Evolutionary conservation across 345 rosid genomes (phyloP).

Genomic region (Salix caprea): DNA sequence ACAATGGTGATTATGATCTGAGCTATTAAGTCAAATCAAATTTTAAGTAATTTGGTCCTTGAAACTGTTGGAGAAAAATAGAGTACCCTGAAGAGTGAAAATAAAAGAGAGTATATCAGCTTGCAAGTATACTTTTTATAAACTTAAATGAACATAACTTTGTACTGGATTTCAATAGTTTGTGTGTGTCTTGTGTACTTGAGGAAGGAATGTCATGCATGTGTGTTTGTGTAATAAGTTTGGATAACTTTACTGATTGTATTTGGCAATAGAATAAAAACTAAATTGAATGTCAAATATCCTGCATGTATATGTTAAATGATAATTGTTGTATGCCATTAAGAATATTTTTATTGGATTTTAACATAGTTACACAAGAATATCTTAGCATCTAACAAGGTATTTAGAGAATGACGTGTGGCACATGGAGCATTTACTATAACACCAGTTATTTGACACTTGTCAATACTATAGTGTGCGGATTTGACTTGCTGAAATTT

Average conservation of each 20-base stretch:
- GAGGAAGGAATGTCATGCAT: not conserved
- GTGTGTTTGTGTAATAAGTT: not conserved
- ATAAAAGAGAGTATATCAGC: not conserved
- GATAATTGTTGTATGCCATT: not conserved
- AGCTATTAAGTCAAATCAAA: not conserved
- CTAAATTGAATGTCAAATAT: not conserved
- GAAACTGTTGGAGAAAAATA: not conserved
- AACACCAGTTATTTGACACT: not conserved
- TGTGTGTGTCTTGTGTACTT: not conserved
- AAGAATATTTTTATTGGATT: not conserved
- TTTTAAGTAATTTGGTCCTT: not conserved
- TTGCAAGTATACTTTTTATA: not conserved
- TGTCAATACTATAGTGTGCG: not conserved
- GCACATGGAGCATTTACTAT: not conserved
- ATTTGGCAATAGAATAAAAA: not conserved
- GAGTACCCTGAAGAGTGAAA: not conserved
- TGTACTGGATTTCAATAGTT: not conserved
- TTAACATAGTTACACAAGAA: not conserved
- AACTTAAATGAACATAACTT: not conserved
- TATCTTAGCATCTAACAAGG: not conserved
- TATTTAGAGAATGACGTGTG: not conserved
- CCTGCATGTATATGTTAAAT: not conserved
- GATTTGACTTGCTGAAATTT: not conserved
- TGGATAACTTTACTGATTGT: not conserved
- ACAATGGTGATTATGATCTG: not conserved